Percentiles rank a stretch among this genome's conserved stretches.
phyloP scores from a whole-genome alignment of 1,284 basidiomycete species.

The Sphagnurus paluster region DNA sequence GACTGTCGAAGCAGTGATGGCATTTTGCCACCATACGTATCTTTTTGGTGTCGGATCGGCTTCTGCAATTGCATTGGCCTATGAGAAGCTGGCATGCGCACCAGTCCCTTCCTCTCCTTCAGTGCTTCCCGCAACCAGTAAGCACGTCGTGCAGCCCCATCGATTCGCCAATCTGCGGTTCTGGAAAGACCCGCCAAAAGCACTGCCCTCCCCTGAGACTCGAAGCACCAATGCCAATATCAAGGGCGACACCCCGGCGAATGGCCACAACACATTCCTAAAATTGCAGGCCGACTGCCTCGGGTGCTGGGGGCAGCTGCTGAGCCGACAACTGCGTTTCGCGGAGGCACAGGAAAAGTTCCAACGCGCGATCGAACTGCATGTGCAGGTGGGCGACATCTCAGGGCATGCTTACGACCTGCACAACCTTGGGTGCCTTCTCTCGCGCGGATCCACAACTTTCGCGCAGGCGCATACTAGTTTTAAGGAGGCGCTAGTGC shows the following conservation, averaged over 20 bases:
- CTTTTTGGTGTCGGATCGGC: constrained; percentile 20
- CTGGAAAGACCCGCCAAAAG: constrained; percentile 2
- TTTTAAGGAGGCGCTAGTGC: constrained; percentile 17
- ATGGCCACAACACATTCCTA: neutral
- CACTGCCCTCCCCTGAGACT: neutral
- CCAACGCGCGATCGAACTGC: constrained; percentile 18
- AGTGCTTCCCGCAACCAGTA: neutral
- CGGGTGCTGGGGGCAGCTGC: constrained; percentile 27
- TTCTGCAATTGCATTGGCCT: constrained; percentile 16
- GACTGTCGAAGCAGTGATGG: constrained; percentile 19
- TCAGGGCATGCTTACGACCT: constrained; percentile 26
- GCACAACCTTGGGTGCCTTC: constrained; percentile 23
- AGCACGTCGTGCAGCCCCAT: neutral
- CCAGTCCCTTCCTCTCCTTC: neutral
- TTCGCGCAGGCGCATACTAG: constrained; percentile 15
- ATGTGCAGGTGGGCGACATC: constrained; percentile 20
- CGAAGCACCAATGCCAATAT: neutral
- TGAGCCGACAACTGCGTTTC: constrained; percentile 21
- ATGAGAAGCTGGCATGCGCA: constrained; percentile 12
- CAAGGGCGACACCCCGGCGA: neutral
- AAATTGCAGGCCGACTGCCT: constrained; percentile 26
- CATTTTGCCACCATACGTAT: constrained; percentile 25
- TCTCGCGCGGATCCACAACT: constrained; percentile 8
- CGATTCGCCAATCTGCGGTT: constrained; percentile 5
- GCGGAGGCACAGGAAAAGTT: constrained; percentile 24